Conservation (phyloP, 2,329 filamentous ascomycete species). For the Hypomyces perniciosus region DNA sequence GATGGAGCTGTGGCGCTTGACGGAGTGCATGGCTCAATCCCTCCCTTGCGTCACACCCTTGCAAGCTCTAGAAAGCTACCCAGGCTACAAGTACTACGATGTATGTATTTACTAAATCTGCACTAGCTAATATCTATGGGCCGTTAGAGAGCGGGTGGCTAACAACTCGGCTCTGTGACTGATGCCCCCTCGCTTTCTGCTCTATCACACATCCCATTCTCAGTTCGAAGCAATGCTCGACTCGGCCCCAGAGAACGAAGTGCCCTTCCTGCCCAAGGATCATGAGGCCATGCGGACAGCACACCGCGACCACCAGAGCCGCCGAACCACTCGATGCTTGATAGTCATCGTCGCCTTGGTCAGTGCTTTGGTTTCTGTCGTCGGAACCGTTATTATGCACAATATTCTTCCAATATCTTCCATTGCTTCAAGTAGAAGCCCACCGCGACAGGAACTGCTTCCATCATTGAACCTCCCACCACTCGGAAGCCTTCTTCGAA, state of each 20-base stretch:
- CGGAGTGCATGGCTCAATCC: too few species aligned
- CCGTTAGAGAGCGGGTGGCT: too few species aligned
- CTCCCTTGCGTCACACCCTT: too few species aligned
- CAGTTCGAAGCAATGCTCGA: constrained; percentile 1
- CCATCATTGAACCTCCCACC: not conserved
- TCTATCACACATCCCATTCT: not conserved
- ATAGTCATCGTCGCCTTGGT: not conserved
- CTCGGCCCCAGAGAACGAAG: constrained; percentile 2
- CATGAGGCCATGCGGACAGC: not conserved
- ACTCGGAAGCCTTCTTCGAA: constrained; percentile 1
- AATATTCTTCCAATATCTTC: not conserved
- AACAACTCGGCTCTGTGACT: too few species aligned
- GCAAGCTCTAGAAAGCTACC: too few species aligned
- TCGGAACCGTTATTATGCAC: not conserved
- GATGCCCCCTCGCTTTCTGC: too few species aligned
- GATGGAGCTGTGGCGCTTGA: too few species aligned
- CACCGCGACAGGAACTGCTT: not conserved
- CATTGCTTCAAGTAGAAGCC: not conserved
- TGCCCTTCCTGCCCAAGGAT: not conserved
- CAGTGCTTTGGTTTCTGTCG: not conserved
- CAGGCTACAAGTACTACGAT: too few species aligned
- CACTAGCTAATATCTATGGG: too few species aligned
- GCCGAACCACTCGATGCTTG: not conserved
- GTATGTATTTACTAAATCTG: too few species aligned
- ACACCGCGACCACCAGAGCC: not conserved